Conservation (phyloP, 2,329 filamentous ascomycete genomes). For the Fusarium luffae region DNA sequence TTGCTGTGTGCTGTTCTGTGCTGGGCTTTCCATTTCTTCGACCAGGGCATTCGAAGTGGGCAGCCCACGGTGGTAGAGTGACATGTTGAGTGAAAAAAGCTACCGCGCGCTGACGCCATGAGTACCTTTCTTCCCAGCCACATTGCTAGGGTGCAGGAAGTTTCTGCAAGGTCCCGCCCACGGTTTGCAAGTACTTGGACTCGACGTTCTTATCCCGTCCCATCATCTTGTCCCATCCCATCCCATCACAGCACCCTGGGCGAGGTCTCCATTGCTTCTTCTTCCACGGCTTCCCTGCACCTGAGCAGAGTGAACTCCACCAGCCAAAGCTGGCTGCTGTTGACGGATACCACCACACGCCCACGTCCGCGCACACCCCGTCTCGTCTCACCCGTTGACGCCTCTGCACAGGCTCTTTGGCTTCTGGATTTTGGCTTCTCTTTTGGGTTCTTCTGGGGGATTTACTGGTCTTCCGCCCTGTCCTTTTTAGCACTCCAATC, state of each 20-base stretch:
- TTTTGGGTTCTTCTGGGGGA: slow-evolving; percentile 31
- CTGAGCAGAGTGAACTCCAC: slow-evolving; percentile 29
- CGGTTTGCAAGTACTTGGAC: slow-evolving; percentile 21
- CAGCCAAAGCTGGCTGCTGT: slow-evolving; percentile 16
- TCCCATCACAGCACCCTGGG: slow-evolving; percentile 22
- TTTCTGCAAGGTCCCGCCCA: slow-evolving; percentile 27
- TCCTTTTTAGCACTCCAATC: slow-evolving; percentile 33
- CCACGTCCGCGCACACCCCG: slow-evolving; percentile 28
- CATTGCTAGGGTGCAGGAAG: neutral
- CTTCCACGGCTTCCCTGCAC: slow-evolving; percentile 33
- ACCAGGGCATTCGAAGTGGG: slow-evolving; percentile 33
- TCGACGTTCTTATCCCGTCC: slow-evolving; percentile 12
- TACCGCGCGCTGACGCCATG: neutral
- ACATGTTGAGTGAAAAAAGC: neutral
- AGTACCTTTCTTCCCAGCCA: slow-evolving; percentile 23
- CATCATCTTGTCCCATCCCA: slow-evolving; percentile 1
- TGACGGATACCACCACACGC: slow-evolving; percentile 30
- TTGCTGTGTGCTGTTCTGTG: slow-evolving; percentile 24
- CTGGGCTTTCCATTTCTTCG: slow-evolving; percentile 36
- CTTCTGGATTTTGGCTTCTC: slow-evolving; percentile 8
- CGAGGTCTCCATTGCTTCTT: slow-evolving; percentile 41
- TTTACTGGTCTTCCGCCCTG: slow-evolving; percentile 23
- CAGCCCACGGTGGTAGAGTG: slow-evolving; percentile 23
- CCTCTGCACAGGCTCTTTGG: slow-evolving; percentile 30
- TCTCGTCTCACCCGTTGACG: slow-evolving; percentile 37